Conservation (phyloP, 2,329 filamentous ascomycete species). For the Fusarium sp. region DNA sequence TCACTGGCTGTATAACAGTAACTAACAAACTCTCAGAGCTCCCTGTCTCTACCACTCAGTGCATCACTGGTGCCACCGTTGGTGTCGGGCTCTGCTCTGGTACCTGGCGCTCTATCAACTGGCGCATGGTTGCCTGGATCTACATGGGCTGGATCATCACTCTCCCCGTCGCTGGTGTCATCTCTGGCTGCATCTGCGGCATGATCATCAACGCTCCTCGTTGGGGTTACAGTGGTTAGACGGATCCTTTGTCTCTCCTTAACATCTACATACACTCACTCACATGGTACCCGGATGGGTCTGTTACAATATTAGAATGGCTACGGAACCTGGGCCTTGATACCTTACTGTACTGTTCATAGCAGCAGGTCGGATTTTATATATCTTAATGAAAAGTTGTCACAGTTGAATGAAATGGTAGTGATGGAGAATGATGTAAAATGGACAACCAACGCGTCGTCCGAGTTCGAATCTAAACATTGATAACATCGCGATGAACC, state of each 20-base stretch:
- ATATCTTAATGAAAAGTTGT: not conserved
- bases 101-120: conserved; percentile 71
- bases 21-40: conserved; percentile 56
- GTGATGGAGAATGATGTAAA: no score
- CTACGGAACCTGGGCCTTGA: not conserved
- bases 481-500: no score
- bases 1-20: accelerated
- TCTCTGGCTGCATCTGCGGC: conserved; percentile 72
- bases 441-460: no score
- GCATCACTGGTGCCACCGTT: conserved; percentile 73
- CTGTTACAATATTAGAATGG: conserved; percentile 10
- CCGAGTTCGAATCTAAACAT: no score
- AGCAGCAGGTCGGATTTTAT: not conserved
- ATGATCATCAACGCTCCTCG: conserved; percentile 73
- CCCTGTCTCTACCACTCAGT: conserved; percentile 75
- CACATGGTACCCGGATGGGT: not conserved
- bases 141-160: conserved; percentile 73
- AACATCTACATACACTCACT: not conserved
- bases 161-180: conserved; percentile 67
- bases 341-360: not conserved
- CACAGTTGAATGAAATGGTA: not conserved
- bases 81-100: conserved; percentile 74
- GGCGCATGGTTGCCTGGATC: conserved; percentile 72
- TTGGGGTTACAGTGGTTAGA: conserved; percentile 52
- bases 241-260: not conserved